Percentiles rank a stretch among this genome's conserved stretches.
Conservation (phyloP, 75 land plant genomes). For the Selaginella tamariscina region DNA sequence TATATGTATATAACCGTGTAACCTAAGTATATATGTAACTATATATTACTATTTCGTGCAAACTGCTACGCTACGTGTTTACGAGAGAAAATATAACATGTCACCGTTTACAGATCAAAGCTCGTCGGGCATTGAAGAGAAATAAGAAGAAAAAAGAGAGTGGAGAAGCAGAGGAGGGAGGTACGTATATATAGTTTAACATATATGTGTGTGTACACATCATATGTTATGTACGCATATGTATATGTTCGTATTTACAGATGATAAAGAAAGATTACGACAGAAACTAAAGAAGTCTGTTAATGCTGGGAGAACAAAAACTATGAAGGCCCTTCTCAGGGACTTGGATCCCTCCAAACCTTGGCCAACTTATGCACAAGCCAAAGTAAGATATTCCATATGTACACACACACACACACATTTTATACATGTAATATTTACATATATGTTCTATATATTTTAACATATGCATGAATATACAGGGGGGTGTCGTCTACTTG, state of each 20-base stretch:
- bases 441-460: background rate
- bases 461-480: background rate
- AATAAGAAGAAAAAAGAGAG: background rate
- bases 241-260: slow-evolving; percentile 6
- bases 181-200: no score
- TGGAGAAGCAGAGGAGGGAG: background rate
- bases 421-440: no score
- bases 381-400: slow-evolving; percentile 54
- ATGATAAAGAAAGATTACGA: slow-evolving; percentile 32
- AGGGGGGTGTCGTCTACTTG: slow-evolving; percentile 75
- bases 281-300: slow-evolving; percentile 48
- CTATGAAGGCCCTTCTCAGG: slow-evolving; percentile 41
- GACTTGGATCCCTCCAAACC: slow-evolving; percentile 39
- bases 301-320: slow-evolving; percentile 38
- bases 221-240: no score
- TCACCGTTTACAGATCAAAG: no score
- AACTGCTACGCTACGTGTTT: no score
- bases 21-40: no score
- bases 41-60: no score
- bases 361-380: slow-evolving; percentile 56
- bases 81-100: no score
- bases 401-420: no score
- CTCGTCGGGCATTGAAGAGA: background rate
- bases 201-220: no score
- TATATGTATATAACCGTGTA: no score